Conservation (phyloP, 192 early-diverging fungal genomes). For the Coemansia erecta region DNA sequence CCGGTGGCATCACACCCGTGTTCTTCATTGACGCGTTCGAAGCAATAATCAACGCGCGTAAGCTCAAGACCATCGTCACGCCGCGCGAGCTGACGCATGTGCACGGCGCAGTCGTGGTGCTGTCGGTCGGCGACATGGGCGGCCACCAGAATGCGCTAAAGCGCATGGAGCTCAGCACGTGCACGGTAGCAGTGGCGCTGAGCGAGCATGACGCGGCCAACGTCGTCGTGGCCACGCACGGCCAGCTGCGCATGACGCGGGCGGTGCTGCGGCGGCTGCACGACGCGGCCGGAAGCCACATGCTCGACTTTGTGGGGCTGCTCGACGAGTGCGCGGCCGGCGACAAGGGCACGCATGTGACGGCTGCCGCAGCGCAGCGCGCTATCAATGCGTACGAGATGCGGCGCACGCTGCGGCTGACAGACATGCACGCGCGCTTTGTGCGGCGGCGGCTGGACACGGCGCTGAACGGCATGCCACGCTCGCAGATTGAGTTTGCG, state of each 20-base stretch:
- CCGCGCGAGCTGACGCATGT: constrained; percentile 1
- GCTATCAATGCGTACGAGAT: constrained; percentile 12
- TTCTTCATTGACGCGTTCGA: constrained; percentile 27
- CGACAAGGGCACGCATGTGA: neutral
- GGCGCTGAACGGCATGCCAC: neutral
- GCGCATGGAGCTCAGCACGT: neutral
- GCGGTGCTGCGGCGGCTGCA: constrained; percentile 8
- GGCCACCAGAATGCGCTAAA: neutral
- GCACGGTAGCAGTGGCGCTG: constrained; percentile 9
- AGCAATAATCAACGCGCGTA: neutral
- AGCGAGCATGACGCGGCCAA: constrained; percentile 13
- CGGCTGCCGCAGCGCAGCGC: neutral
- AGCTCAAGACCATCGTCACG: constrained; percentile 7
- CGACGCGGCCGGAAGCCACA: constrained; percentile 14
- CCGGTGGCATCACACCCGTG: constrained; percentile 5
- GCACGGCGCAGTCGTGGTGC: constrained; percentile 7
- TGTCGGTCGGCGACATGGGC: constrained; percentile 2
- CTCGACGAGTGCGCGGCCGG: constrained; percentile 5
- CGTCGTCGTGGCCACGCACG: constrained; percentile 9
- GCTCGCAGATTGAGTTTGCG: neutral
- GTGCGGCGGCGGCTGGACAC: neutral
- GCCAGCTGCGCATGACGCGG: constrained; percentile 6
- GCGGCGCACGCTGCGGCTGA: constrained; percentile 8
- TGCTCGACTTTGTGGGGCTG: constrained; percentile 14
- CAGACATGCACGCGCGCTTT: constrained; percentile 27